These are phyloP conservation scores for Eutrema yunnanense DNA, from an alignment of 345 rosid species.

Conservation along the genomic window DNA sequence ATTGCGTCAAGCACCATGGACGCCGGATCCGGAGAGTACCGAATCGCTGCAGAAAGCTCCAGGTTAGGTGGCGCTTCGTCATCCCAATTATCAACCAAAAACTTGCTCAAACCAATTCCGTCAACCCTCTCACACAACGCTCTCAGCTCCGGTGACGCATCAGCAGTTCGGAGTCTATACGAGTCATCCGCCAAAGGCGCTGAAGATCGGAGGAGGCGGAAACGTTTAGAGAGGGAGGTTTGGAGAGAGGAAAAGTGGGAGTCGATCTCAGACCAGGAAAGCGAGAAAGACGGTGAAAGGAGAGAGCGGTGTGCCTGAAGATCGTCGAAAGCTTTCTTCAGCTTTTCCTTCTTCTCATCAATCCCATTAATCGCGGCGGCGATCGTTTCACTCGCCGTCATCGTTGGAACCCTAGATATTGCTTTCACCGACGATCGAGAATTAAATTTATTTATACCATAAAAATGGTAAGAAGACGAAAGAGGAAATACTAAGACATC, in stretches of 20 bases:
- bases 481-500: too few relatives aligned
- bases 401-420: slow-evolving; percentile 3
- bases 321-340: slow-evolving; percentile 60
- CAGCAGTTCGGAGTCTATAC: neutral
- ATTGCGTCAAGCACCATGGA: slow-evolving; percentile 58
- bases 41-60: slow-evolving; percentile 41
- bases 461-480: too few relatives aligned
- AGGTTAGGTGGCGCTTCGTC: slow-evolving; percentile 33
- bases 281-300: slow-evolving; percentile 39
- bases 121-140: slow-evolving; percentile 57
- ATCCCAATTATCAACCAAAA: slow-evolving; percentile 30
- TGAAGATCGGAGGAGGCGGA: slow-evolving; percentile 45
- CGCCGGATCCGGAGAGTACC: slow-evolving; percentile 41
- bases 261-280: slow-evolving; percentile 71
- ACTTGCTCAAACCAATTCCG: slow-evolving; percentile 49
- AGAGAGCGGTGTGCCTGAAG: slow-evolving; percentile 49
- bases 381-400: slow-evolving; percentile 39
- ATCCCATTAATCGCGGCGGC: slow-evolving; percentile 48
- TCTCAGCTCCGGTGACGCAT: slow-evolving; percentile 32
- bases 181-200: neutral
- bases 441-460: neutral
- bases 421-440: neutral
- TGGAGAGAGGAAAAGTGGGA: slow-evolving; percentile 54
- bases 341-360: slow-evolving; percentile 44
- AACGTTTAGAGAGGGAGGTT: slow-evolving; percentile 35